Conservation (phyloP, 257 asterid species). For the Ocimum tenuiflorum region DNA sequence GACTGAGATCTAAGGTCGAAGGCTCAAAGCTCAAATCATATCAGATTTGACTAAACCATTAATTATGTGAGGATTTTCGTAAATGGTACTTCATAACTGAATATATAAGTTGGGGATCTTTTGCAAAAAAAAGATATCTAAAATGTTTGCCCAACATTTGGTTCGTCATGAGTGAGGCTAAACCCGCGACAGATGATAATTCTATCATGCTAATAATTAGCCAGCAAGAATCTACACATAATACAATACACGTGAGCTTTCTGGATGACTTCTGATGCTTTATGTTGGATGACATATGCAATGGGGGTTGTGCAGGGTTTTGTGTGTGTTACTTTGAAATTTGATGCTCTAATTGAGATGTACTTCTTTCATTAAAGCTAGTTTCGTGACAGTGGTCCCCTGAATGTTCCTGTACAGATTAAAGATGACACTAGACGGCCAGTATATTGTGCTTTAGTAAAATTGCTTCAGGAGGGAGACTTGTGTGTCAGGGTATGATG, state of each 20-base stretch:
- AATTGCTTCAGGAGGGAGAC: slow-evolving; percentile 82
- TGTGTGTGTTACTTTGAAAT: neutral
- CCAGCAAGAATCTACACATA: neutral
- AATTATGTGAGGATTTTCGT: neutral
- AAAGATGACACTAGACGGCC: slow-evolving; percentile 81
- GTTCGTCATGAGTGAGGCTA: neutral
- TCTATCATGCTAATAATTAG: neutral
- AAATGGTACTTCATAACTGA: neutral
- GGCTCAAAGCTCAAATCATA: slow-evolving; percentile 10
- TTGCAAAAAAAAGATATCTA: neutral
- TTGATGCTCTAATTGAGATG: neutral
- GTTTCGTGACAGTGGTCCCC: slow-evolving; percentile 18
- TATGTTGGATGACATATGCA: neutral
- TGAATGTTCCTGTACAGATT: slow-evolving; percentile 41
- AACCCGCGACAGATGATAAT: neutral
- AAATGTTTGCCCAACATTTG: neutral
- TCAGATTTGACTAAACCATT: neutral
- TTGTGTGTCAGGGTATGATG: slow-evolving; percentile 82
- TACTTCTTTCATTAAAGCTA: neutral
- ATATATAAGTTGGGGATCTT: no score
- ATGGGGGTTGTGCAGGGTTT: neutral
- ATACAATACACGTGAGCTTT: neutral
- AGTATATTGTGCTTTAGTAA: slow-evolving; percentile 85
- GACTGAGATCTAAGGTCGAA: neutral
- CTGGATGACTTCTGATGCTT: slow-evolving; percentile 3